Conservation (phyloP, 352 stramenopile genomes). For the Phytophthora lateralis region DNA sequence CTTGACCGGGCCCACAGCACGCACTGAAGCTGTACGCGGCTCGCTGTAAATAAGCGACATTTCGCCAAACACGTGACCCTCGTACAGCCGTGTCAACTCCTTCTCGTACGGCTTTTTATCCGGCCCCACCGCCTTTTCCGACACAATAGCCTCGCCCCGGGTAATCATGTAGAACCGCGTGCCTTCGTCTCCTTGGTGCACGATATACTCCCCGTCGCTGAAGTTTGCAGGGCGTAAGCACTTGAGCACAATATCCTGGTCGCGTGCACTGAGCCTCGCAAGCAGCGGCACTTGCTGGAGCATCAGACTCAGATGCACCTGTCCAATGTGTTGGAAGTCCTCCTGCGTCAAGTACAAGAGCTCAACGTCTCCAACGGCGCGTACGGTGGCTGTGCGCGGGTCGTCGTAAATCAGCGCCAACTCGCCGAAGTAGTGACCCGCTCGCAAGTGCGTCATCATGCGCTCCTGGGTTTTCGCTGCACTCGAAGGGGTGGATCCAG, state of each 20-base stretch:
- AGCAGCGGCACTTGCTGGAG: slow-evolving; percentile 86
- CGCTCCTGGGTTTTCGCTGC: slow-evolving; percentile 63
- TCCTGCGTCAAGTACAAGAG: slow-evolving; percentile 87
- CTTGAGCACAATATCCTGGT: slow-evolving; percentile 86
- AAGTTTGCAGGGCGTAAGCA: slow-evolving; percentile 86
- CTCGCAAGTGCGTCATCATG: slow-evolving; percentile 89
- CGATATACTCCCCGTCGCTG: slow-evolving; percentile 87
- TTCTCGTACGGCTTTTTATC: slow-evolving; percentile 64
- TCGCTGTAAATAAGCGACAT: slow-evolving; percentile 91
- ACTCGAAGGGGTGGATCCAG: slow-evolving; percentile 32
- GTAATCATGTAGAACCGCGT: slow-evolving; percentile 92
- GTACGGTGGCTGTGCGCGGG: slow-evolving; percentile 81
- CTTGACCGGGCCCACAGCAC: slow-evolving; percentile 79
- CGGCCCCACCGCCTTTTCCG: slow-evolving; percentile 55
- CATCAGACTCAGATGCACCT: slow-evolving; percentile 89
- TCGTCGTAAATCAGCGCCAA: slow-evolving; percentile 93
- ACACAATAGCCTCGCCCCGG: slow-evolving; percentile 82
- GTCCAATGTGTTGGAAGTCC: slow-evolving; percentile 87
- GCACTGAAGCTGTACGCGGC: slow-evolving; percentile 81
- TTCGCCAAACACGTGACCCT: slow-evolving; percentile 89
- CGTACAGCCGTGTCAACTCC: slow-evolving; percentile 84
- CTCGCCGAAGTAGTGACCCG: slow-evolving; percentile 94
- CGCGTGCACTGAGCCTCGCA: slow-evolving; percentile 63
- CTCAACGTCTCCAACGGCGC: slow-evolving; percentile 78
- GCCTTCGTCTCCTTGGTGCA: slow-evolving; percentile 88